Base-by-base conservation (phyloP, 192 early-diverging fungal species). In the Pilaira anomala region DNA sequence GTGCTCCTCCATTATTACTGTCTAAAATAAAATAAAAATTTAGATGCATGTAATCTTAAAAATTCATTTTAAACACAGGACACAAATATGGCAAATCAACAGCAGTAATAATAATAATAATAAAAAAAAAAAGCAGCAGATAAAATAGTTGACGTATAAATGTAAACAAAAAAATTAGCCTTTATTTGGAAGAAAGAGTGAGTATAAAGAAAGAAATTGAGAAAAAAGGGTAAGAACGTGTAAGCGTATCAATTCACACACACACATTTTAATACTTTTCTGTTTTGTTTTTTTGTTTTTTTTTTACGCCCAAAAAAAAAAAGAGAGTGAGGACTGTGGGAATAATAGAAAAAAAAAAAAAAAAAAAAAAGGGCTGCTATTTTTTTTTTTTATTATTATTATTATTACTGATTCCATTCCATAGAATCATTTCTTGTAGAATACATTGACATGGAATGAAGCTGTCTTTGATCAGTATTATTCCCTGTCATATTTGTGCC, bases 361-460 rank as follows among this genome's bases (percentile, higher is more conserved):
- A 19, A 46, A 19, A 19, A 45, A 33, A 46, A 46, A 46, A 46
- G 44, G 44, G 16, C 18, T 46, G 44, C 44, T 46, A 36, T 36
- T 29, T 53, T n/a, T 30, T 54, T 54, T 29, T 28, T 53, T 28
- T 28, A 6, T 28, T n/a, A 28, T 30, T 54, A 16, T 33, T 54
- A 9, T 54, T 9, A n/a, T 29, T 40, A 57, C 55, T 57, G 55
- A 41, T 58, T 24, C 56, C 56, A 58, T 19, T 58, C 56, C 11
- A 13, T 40, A 36, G 33, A 36, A 24, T 58, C 56, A 58, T 36
- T 58, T 42, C 40, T 22, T 40, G 56, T 40, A 24, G 56, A 58
- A 58, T 58, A 58, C 56, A 42, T 58, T 24, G 56, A 58, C 56
- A 58, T 58, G 2, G 56, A 25, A 58, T 42, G 33, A 0, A 41